Conservation (phyloP, 2,329 filamentous ascomycete species). For the Alternaria dauci region DNA sequence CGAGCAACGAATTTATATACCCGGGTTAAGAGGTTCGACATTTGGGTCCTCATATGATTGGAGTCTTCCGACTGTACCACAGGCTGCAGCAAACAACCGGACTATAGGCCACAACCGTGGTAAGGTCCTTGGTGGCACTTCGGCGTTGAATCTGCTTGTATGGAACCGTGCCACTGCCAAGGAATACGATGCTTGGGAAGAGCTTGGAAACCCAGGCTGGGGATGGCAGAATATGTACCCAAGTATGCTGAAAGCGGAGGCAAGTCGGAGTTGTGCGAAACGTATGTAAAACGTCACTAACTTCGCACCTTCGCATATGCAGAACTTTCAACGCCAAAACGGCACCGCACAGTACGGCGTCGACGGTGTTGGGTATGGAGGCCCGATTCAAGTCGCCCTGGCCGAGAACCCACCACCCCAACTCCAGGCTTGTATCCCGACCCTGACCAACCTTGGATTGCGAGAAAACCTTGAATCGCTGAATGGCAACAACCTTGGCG, state of each 20-base stretch:
- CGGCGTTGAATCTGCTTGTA: constrained; percentile 47
- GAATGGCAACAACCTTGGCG: constrained; percentile 59
- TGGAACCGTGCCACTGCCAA: constrained; percentile 44
- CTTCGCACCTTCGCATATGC: constrained; percentile 11
- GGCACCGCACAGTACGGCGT: constrained; percentile 31
- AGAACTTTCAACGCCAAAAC: constrained; percentile 35
- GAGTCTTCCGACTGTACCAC: constrained; percentile 56
- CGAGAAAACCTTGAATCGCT: constrained; percentile 54
- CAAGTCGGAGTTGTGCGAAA: not conserved
- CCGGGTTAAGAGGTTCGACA: constrained; percentile 30
- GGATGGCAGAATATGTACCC: constrained; percentile 58
- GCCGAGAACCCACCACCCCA: constrained; percentile 56
- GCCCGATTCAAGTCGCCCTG: constrained; percentile 45
- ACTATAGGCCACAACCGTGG: constrained; percentile 27
- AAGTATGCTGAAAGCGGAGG: constrained; percentile 37
- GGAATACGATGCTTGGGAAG: constrained; percentile 63
- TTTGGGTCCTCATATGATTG: constrained; percentile 33
- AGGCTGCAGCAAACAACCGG: constrained; percentile 49
- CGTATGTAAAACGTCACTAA: not conserved
- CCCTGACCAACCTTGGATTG: constrained; percentile 57
- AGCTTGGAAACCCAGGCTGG: constrained; percentile 65
- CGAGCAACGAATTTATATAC: constrained; percentile 31
- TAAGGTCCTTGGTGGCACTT: constrained; percentile 46
- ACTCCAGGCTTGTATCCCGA: constrained; percentile 55
- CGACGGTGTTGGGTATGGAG: constrained; percentile 35